These are phyloP conservation scores for Eutrema yunnanense DNA, from an alignment of 345 rosid species.

Conservation along the genomic window DNA sequence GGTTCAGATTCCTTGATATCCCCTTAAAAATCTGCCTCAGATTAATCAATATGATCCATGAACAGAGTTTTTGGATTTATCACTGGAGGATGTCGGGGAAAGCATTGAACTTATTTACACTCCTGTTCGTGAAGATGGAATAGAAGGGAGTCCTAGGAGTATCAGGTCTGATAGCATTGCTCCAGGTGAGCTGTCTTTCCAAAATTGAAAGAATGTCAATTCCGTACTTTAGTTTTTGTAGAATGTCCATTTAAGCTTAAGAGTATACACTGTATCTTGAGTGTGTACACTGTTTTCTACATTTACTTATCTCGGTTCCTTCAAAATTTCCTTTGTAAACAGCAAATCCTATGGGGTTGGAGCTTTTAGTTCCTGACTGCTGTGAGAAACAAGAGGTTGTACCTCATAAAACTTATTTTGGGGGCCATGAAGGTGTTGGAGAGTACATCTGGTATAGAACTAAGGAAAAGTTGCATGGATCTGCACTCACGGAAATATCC, in stretches of 20 bases:
- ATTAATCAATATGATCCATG: slow-evolving; percentile 14
- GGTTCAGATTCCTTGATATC: background rate
- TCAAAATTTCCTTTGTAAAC: slow-evolving; percentile 23
- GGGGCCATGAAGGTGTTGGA: slow-evolving; percentile 85
- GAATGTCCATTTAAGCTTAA: background rate
- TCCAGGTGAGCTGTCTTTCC: slow-evolving; percentile 58
- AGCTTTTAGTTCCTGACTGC: slow-evolving; percentile 69
- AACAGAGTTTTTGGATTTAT: slow-evolving; percentile 79
- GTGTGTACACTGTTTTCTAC: background rate
- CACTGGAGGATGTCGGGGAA: slow-evolving; percentile 72
- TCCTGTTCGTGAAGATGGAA: slow-evolving; percentile 88
- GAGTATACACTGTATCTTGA: background rate
- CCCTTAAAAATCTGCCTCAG: background rate
- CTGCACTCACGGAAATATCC: slow-evolving; percentile 52
- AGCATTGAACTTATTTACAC: slow-evolving; percentile 71
- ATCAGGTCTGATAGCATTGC: slow-evolving; percentile 55
- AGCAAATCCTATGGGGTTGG: slow-evolving; percentile 92
- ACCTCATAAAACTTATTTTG: slow-evolving; percentile 79
- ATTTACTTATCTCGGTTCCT: slow-evolving; percentile 4
- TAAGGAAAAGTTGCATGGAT: slow-evolving; percentile 50
- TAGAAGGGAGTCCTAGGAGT: slow-evolving; percentile 59
- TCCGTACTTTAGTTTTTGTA: background rate
- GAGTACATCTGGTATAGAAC: slow-evolving; percentile 81
- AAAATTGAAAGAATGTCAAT: background rate
- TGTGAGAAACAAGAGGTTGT: slow-evolving; percentile 59